phyloP scores from a whole-genome alignment of 257 asterid species.

The Solanum infundibuliforme region DNA sequence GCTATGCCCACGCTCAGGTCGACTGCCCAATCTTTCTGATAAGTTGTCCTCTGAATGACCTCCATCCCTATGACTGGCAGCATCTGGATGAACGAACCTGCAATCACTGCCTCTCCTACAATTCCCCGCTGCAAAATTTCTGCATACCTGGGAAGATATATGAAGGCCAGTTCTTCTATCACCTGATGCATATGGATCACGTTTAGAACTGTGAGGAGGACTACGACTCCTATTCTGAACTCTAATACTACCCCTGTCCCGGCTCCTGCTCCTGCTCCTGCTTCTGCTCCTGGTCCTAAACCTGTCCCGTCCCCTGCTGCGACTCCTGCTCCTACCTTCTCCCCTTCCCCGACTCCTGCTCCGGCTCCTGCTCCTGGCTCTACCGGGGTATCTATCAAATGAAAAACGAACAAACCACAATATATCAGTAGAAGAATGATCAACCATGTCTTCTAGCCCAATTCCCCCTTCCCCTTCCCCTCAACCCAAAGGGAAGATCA shows the following conservation, averaged over 20 bases:
- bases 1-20: conserved; percentile 28
- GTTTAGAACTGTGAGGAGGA: conserved; percentile 50
- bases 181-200: conserved; percentile 43
- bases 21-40: conserved; percentile 35
- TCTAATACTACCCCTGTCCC: conserved; percentile 30
- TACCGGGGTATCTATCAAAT: conserved; percentile 25
- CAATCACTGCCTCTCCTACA: conserved; percentile 80
- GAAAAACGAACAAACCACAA: not conserved
- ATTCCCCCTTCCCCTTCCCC: not conserved
- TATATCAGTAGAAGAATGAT: not conserved
- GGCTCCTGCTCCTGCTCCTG: conserved; percentile 39
- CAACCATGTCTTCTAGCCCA: not conserved
- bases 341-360: conserved; percentile 17
- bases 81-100: conserved; percentile 52
- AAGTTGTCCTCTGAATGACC: conserved; percentile 25
- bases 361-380: conserved; percentile 7
- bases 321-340: conserved; percentile 37
- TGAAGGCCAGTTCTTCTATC: conserved; percentile 45
- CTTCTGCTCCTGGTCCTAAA: conserved; percentile 54
- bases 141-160: conserved; percentile 50
- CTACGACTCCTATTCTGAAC: conserved; percentile 48
- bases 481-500: not conserved
- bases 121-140: conserved; percentile 47
- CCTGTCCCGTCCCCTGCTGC: conserved; percentile 23
- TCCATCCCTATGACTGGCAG: conserved; percentile 17